Percentiles rank a stretch among this genome's conserved stretches.
Evolutionary conservation across 2,329 filamentous ascomycete species (phyloP).

Genomic region (Chrysoporthe deuterocubensis): DNA sequence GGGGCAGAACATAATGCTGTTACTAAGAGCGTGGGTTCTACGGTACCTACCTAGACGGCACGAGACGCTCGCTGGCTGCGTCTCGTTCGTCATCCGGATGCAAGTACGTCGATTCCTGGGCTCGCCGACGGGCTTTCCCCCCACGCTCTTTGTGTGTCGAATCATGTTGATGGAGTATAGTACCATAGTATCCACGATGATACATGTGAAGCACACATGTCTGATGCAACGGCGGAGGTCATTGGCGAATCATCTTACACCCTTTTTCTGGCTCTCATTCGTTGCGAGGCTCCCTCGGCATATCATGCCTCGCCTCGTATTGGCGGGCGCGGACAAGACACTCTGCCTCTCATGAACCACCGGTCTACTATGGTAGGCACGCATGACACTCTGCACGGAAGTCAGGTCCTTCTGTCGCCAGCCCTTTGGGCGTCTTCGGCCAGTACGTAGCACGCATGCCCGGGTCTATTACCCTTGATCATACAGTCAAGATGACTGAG

Average conservation of each 20-base stretch:
- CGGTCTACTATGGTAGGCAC: background rate
- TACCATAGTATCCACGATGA: background rate
- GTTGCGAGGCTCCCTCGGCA: background rate
- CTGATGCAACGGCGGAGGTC: background rate
- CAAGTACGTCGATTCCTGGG: background rate
- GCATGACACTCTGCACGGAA: background rate
- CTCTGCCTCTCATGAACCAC: background rate
- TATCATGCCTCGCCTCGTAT: background rate
- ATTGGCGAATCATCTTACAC: slow-evolving; percentile 28
- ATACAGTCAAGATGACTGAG: background rate
- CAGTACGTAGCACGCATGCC: background rate
- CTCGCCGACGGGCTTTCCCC: background rate
- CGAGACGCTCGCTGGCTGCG: background rate
- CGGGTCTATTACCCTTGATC: background rate
- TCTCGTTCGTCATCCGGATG: background rate
- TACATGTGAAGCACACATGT: background rate
- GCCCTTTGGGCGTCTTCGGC: background rate
- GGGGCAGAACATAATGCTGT: background rate
- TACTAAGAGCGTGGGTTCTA: background rate
- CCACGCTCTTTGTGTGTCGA: background rate
- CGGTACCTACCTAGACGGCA: background rate
- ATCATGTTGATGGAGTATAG: background rate
- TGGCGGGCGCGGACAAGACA: background rate
- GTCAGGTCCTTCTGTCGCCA: background rate
- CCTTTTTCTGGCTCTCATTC: slow-evolving; percentile 6